Evolutionary conservation across 2,329 filamentous ascomycete species (phyloP), one percentile per base, ranked within the genome.

Genomic region (Botrytis galanthina): DNA sequence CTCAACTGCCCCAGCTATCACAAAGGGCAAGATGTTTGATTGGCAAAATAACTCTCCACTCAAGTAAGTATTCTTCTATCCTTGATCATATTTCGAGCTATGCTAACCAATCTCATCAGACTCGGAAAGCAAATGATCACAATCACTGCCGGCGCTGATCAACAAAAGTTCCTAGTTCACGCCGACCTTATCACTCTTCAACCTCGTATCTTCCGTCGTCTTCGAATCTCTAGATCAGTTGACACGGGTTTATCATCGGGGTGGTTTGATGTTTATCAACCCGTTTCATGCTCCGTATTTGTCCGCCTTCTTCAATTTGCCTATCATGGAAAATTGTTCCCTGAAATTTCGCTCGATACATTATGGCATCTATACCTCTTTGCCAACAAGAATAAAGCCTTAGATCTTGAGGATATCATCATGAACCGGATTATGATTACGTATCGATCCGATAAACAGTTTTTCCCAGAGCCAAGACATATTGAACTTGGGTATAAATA

Each of bases 201-300:
- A 8, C 26, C 37, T 29, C 37, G 26, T 39, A 42, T 44, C 1
- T 63, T 63, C 26, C 3, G 26, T 10, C 14, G 18, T 42, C 26
- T 63, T 22, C 57, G 57, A 10, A 22, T 60, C 3, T 60, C 37
- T 26, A 63, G 37, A 29, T 48, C 20, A 8, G 20, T 63, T 7
- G 37, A 42, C 6, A 10, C 8, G 29, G 14, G 12, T 2, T 1
- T 4, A 1, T 18, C 37, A 1, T 5, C 7, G 4, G 60, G 37
- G 4, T 8, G 9, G 37, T 44, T 63, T 63, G 60, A 44, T 18
- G 8, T n/a, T 12, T 60, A 22, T 18, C 57, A 35, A 35, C 26
- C 37, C 37, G 10, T 37, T n/a, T 48, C 46, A 1, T 22, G 20
- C 9, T 48, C 46, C 2, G 37, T 37, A 4, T 63, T 63, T 3